Evolutionary conservation across 177 flowering plant species (phyloP).

Genomic region (Tripterygium wilfordii): DNA sequence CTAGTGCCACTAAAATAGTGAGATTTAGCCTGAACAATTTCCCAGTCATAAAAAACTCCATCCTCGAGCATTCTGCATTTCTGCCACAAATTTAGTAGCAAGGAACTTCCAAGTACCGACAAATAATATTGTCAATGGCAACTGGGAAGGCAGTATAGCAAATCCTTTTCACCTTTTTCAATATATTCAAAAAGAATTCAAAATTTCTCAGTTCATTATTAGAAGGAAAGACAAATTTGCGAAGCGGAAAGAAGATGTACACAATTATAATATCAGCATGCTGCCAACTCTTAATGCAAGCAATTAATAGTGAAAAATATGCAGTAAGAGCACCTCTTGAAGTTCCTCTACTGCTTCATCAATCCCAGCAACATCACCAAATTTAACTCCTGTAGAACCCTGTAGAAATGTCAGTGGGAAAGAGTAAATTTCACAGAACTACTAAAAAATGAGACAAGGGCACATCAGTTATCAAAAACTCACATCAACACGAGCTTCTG

Average conservation of each 20-base stretch:
- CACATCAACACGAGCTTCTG: constrained; percentile 98
- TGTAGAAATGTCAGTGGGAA: constrained; percentile 13
- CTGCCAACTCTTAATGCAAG: background rate
- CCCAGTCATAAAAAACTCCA: no score
- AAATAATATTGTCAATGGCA: no score
- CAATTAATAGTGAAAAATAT: background rate
- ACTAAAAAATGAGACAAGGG: background rate
- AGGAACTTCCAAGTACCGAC: no score
- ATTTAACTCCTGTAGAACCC: constrained; percentile 95
- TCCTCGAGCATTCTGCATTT: no score
- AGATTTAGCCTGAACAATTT: no score
- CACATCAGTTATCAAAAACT: constrained; percentile 22
- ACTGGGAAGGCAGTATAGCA: no score
- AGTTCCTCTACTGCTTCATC: constrained; percentile 98
- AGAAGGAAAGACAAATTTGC: no score
- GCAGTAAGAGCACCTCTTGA: constrained; percentile 56
- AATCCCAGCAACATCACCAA: constrained; percentile 89
- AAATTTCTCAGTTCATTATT: no score
- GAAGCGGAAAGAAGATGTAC: background rate
- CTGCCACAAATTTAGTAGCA: no score
- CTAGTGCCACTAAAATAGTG: no score
- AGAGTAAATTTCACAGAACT: background rate
- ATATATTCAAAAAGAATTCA: background rate
- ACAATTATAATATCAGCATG: background rate
- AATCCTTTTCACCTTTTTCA: no score